Conservation (phyloP, 2,329 filamentous ascomycete genomes). For the Lecanicillium sp. region DNA sequence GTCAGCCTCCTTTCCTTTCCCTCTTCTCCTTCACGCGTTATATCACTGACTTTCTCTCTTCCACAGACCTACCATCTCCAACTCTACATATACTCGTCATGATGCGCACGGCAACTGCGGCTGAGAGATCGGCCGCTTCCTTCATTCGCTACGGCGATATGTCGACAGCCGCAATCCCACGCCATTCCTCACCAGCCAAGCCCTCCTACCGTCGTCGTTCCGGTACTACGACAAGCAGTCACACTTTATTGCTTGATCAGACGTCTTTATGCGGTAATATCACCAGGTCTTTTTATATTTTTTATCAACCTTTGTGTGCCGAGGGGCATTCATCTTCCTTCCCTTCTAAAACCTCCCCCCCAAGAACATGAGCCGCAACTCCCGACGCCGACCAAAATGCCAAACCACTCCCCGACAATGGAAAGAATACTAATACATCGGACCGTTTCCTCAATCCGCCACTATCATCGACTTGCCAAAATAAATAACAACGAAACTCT, state of each 20-base stretch:
- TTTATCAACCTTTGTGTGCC: conserved; percentile 6
- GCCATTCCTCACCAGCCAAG: neutral
- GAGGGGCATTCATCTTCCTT: conserved; percentile 3
- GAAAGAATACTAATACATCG: conserved; percentile 8
- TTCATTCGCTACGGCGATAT: too few species aligned
- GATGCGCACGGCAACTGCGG: too few species aligned
- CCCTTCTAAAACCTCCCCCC: conserved; percentile 2
- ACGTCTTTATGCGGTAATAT: too few species aligned
- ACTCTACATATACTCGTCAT: too few species aligned
- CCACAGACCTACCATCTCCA: too few species aligned
- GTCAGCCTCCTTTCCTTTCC: neutral
- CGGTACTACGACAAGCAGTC: neutral
- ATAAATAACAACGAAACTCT: too few species aligned
- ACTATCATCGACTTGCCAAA: too few species aligned
- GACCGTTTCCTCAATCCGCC: neutral
- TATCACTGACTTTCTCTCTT: too few species aligned
- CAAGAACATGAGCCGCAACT: conserved; percentile 3
- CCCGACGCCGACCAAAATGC: conserved; percentile 9
- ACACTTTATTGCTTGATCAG: too few species aligned
- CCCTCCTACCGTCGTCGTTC: neutral
- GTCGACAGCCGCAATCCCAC: too few species aligned
- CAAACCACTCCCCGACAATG: neutral
- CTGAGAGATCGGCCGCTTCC: too few species aligned
- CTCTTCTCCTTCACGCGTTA: neutral
- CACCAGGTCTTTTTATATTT: conserved; percentile 6